Evolutionary conservation across 176 grass and related monocot species (phyloP), one percentile per base, ranked within the genome.

Genomic region (Triticum timopheevii): DNA sequence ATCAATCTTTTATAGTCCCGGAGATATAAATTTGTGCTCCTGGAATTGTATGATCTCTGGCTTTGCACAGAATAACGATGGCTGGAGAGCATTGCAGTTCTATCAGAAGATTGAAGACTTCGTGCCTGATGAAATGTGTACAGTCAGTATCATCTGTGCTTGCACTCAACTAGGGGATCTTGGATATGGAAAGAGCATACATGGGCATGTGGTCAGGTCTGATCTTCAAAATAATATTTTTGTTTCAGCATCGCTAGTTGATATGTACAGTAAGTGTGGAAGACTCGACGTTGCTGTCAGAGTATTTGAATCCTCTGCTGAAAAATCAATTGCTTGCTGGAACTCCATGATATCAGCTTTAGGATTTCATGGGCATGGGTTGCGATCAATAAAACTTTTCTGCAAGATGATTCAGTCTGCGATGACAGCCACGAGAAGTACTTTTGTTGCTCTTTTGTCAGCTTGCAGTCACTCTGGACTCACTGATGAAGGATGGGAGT

Each of bases 201-300:
- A 96, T 81, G 92, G 88, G 8, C 80, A 90, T 80, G 71, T 91
- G 35, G 49, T 93, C 83, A 89, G 90, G 78, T 86, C 88, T 80
- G 85, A 42, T 74, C 68, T 91, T 33, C 84, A 93, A 63, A 91
- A 58, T 20, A 94, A 99, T 84, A 39, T 56, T 82, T 94, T 85
- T 89, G 87, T 99, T 85, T 91, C 84, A 71, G 82, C 92, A 8
- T 89, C 92, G 23, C 92, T 99, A 77, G 69, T 99, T 74, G 92
- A 96, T 93, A 88, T 96, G 94, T 96, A 99, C 30, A 93, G 94
- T 78, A 99, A 99, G 87, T 96, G 90, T 25, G 94, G 94, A 73
- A 85, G 80, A 78, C 79, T 99, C 63, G 68, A 96, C 31, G 56
- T 75, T 73, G 83, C 94, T 62, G 31, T 67, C 40, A 80, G 23